Conservation (phyloP, 2,329 filamentous ascomycete genomes). For the Chalaropsis ovoidea region DNA sequence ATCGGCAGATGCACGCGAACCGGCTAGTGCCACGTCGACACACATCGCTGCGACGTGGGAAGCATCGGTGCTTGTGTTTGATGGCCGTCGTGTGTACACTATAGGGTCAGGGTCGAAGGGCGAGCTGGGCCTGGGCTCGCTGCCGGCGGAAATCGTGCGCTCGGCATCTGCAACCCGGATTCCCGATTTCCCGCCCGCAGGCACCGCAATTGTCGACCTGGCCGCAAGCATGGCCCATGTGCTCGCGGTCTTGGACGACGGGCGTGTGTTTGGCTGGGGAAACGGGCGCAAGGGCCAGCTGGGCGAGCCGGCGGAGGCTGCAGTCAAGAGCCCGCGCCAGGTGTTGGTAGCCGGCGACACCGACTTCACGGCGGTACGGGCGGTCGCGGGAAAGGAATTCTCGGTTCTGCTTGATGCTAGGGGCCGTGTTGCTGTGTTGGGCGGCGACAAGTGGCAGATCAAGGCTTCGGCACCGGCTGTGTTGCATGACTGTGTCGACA, state of each 20-base stretch:
- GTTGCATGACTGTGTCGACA: constrained; percentile 51
- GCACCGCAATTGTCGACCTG: constrained; percentile 51
- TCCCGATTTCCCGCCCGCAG: constrained; percentile 52
- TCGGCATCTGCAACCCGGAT: constrained; percentile 43
- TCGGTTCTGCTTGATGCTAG: constrained; percentile 44
- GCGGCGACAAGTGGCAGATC: constrained; percentile 64
- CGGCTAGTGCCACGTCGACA: constrained; percentile 25
- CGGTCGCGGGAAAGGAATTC: constrained; percentile 75
- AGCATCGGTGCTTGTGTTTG: constrained; percentile 52
- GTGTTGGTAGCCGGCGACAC: constrained; percentile 39
- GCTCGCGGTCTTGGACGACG: constrained; percentile 61
- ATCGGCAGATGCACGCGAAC: not conserved
- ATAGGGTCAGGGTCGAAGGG: constrained; percentile 60
- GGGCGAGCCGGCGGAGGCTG: constrained; percentile 43
- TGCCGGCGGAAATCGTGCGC: constrained; percentile 35
- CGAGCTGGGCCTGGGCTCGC: constrained; percentile 56
- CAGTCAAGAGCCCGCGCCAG: constrained; percentile 51
- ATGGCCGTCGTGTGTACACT: constrained; percentile 45
- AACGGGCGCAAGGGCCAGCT: constrained; percentile 77
- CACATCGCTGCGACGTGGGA: constrained; percentile 69
- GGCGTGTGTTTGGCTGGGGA: constrained; percentile 80
- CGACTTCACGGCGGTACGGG: constrained; percentile 53
- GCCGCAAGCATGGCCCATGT: constrained; percentile 69
- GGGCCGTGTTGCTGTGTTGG: constrained; percentile 58
- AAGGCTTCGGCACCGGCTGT: constrained; percentile 45